Conservation (phyloP, 352 stramenopile species). For the Globisporangium cylindrosporum region DNA sequence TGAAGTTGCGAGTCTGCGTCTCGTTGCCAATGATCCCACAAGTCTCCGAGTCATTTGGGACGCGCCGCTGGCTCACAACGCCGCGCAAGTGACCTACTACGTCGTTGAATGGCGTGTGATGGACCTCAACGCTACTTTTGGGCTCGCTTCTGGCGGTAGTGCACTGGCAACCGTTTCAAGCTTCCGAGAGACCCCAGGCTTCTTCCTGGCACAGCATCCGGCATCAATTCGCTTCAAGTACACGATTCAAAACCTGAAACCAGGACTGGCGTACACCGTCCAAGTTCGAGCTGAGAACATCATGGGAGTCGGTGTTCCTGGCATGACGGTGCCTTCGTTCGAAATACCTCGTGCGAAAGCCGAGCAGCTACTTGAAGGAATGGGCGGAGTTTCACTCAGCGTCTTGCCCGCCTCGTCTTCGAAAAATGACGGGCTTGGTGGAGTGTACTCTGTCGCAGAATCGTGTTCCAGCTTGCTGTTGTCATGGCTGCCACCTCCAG, state of each 20-base stretch:
- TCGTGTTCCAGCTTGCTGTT: slow-evolving; percentile 42
- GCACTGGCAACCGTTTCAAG: not conserved
- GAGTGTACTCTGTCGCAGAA: slow-evolving; percentile 30
- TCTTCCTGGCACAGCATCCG: slow-evolving; percentile 48
- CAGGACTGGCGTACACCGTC: slow-evolving; percentile 51
- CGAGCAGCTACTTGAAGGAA: slow-evolving; percentile 40
- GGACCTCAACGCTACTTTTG: slow-evolving; percentile 33
- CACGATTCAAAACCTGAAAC: slow-evolving; percentile 43
- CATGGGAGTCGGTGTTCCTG: slow-evolving; percentile 51
- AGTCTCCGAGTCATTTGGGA: slow-evolving; percentile 89
- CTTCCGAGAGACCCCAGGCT: slow-evolving; percentile 43
- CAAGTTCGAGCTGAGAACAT: slow-evolving; percentile 67
- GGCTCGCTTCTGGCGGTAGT: not conserved
- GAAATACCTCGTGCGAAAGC: slow-evolving; percentile 62
- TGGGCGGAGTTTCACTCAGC: slow-evolving; percentile 53
- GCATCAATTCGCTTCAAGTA: slow-evolving; percentile 66
- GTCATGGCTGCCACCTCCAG: slow-evolving; percentile 47
- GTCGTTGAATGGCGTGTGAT: slow-evolving; percentile 78
- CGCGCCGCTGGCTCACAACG: slow-evolving; percentile 77
- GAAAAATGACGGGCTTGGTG: not conserved
- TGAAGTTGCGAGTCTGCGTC: slow-evolving; percentile 57
- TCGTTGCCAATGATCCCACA: slow-evolving; percentile 64
- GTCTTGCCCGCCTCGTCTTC: slow-evolving; percentile 30
- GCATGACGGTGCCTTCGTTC: slow-evolving; percentile 39
- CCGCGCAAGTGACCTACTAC: slow-evolving; percentile 82